Evolutionary conservation across 1,139 yeast species (phyloP).

Genomic region (Pichia sp.): DNA sequence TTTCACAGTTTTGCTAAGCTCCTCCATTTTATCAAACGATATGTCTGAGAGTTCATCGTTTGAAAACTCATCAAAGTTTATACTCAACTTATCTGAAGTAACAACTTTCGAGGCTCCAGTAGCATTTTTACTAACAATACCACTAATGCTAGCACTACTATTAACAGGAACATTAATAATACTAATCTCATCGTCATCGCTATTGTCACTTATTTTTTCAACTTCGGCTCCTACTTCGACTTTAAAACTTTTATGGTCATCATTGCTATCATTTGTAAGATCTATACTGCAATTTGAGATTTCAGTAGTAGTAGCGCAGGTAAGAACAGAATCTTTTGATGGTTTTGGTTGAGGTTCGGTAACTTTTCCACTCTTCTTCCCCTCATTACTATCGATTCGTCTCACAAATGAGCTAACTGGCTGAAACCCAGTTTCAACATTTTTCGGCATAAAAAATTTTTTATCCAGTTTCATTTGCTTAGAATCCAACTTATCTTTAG

Average conservation of each 20-base stretch:
- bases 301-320: not conserved
- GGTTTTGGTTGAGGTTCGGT: too few relatives aligned
- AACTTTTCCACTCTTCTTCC: not conserved
- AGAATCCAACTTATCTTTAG: slow-evolving; percentile 17
- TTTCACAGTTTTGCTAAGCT: too few relatives aligned
- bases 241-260: not conserved
- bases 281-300: slow-evolving; percentile 4
- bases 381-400: not conserved
- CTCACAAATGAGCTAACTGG: slow-evolving; percentile 42
- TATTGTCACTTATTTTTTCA: not conserved
- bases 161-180: not conserved
- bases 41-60: slow-evolving; percentile 12
- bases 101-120: not conserved
- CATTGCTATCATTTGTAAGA: slow-evolving; percentile 5
- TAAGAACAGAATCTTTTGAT: too few relatives aligned
- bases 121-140: not conserved
- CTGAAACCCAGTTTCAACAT: slow-evolving; percentile 63
- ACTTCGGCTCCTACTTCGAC: not conserved
- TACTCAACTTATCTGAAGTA: not conserved
- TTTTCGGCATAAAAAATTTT: slow-evolving; percentile 70
- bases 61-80: slow-evolving; percentile 2
- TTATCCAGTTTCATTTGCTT: slow-evolving; percentile 29
- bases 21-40: slow-evolving; percentile 9
- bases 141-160: not conserved
- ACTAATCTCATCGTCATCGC: not conserved